These are phyloP conservation scores for Millerozyma acaciae DNA, from an alignment of 805 yeast genomes.

Conservation along the genomic window DNA sequence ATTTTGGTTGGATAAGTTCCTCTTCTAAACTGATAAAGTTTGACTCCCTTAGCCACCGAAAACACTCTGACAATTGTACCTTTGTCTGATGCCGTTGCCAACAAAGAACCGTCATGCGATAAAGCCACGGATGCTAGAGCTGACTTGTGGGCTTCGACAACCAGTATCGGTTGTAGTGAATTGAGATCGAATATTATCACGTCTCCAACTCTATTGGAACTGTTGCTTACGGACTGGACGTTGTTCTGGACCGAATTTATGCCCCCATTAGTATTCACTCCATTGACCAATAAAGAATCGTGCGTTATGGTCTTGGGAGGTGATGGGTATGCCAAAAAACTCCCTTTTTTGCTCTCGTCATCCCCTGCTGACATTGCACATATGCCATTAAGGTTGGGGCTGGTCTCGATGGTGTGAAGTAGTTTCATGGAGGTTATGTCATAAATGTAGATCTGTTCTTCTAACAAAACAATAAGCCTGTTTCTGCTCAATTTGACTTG, in stretches of 20 bases:
- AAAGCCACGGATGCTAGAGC: constrained; percentile 65
- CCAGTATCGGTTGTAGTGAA: constrained; percentile 69
- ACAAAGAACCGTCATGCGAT: constrained; percentile 69
- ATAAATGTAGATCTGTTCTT: constrained; percentile 42
- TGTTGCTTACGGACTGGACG: constrained; percentile 36
- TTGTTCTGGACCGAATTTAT: constrained; percentile 35
- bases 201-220: constrained; percentile 55
- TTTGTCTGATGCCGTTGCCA: constrained; percentile 86
- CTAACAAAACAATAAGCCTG: constrained; percentile 35
- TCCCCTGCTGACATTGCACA: constrained; percentile 52
- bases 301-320: constrained; percentile 58
- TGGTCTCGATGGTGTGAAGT: constrained; percentile 43
- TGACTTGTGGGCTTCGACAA: constrained; percentile 82
- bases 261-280: constrained; percentile 41
- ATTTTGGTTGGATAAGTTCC: constrained; percentile 85
- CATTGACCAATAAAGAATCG: constrained; percentile 38
- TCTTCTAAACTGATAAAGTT: constrained; percentile 70
- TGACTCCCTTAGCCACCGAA: constrained; percentile 58
- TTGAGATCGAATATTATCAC: constrained; percentile 78
- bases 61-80: constrained; percentile 90
- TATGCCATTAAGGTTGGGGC: constrained; percentile 47
- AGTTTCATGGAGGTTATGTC: constrained; percentile 39
- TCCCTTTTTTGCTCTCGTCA: constrained; percentile 32
- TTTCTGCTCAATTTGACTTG: constrained; percentile 33
- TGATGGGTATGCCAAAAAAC: constrained; percentile 68